phyloP scores from a whole-genome alignment of 1,284 basidiomycete genomes.

The Marasmius fiardii region DNA sequence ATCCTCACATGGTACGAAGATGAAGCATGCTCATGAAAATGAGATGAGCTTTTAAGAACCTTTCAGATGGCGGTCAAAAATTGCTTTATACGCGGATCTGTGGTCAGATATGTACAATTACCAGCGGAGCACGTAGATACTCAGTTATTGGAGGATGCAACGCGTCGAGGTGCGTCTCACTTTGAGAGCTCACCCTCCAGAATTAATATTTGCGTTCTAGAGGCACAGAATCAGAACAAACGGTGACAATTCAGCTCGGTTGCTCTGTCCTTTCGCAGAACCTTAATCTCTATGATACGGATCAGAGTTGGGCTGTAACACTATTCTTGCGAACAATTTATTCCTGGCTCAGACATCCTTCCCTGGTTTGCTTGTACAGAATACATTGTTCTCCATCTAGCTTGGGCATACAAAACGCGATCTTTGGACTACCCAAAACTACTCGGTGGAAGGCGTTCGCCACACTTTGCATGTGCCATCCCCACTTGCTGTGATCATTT shows the following conservation, averaged over 20 bases:
- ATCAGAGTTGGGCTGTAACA: no score
- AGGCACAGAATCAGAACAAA: slow-evolving; percentile 53
- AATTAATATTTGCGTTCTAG: slow-evolving; percentile 26
- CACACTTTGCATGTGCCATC: slow-evolving; percentile 87
- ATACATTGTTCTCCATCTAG: no score
- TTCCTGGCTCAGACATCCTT: no score
- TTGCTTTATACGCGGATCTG: slow-evolving; percentile 97
- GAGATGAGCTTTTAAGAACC: slow-evolving; percentile 6
- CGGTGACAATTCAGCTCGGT: slow-evolving; percentile 30
- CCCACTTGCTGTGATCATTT: slow-evolving; percentile 85
- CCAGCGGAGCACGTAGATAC: slow-evolving; percentile 94
- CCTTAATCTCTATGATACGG: no score
- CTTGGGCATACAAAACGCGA: no score
- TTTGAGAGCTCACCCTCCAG: slow-evolving; percentile 4
- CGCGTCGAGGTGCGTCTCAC: slow-evolving; percentile 75
- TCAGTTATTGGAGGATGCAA: slow-evolving; percentile 95
- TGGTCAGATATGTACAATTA: slow-evolving; percentile 96
- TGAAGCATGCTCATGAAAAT: background rate
- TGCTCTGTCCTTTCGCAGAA: no score
- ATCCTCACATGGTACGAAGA: slow-evolving; percentile 91
- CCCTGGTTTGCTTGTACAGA: no score
- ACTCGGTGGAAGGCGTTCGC: slow-evolving; percentile 39
- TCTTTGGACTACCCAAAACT: no score
- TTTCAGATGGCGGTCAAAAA: slow-evolving; percentile 96
- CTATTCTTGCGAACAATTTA: no score